Base-by-base conservation (phyloP, 163 green algal species). In the Volvox carteri region DNA sequence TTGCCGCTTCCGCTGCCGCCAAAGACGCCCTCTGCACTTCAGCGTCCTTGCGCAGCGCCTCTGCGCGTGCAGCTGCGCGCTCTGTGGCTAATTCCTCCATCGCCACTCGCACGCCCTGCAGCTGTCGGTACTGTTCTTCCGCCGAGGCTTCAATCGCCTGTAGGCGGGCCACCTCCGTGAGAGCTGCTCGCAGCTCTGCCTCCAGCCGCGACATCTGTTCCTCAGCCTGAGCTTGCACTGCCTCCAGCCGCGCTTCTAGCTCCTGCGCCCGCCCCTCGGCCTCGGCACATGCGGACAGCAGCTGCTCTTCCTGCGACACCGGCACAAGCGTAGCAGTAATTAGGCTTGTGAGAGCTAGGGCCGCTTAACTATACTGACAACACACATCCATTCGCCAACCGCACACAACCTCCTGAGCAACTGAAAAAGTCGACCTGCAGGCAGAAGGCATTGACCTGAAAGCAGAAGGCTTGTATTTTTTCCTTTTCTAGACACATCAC, bases 81-180 rank as follows among this genome's bases (percentile, higher is more conserved):
- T 86, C 78, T 1, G 56, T 56, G 37, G 25, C 33, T 4, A 86
- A 39, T 56, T 86, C 56, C 58, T 21, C 56, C 78, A 86, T 86
- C 25, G 78, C 78, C 78, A 86, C 41, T 0, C 78, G 56, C 8
- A 56, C 78, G 5, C 56, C 78, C 56, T 68, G 50, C 56, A 86
- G 78, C 78, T 74, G 35, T 37, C 56, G 30, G 3, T 70, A 52
- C 54, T 46, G 21, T 35, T 65, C 56, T 5, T 14, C 41, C 1
- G 39, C 56, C 3, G 56, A 56, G 18, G 60, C 58, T 25, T 62
- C 78, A 2, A 19, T 25, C 39, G 23, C 39, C 39, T 52, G 52
- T 19, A 62, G 9, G 7, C 54, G 50, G 0, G 30, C 33, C 0
- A 30, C 33, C 37, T 73, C 77, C 50, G 8, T 35, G 9, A 8